Evolutionary conservation across 108 stramenopile genomes (phyloP), one percentile per base, ranked within the genome.

Genomic region (Chaetoceros tenuissimus): DNA sequence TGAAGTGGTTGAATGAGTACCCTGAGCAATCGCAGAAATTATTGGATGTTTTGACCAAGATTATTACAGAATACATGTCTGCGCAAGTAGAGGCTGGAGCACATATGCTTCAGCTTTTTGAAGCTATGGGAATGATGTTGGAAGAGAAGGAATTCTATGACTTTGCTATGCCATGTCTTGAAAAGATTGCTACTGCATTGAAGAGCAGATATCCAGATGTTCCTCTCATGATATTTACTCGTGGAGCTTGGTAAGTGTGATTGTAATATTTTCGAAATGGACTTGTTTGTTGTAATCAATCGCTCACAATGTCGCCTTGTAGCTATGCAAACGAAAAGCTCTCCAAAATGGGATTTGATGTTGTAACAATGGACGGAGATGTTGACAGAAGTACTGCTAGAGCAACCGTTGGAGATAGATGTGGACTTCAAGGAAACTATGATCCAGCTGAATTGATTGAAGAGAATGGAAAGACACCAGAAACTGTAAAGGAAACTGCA

Each of bases 81-180:
- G 85, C 81, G 1, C 96, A 97, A 72, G 89, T 94, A 5, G 91
- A 94, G 52, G 77, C 72, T 29, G 94, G 96, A 18, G 87, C 86
- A 0, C 89, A 95, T 60, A 89, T 87, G 82, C 64, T 90, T 5
- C 93, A 94, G 62, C 64, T 97, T 17, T 97, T 97, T 64, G 96
- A 97, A 66, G 96, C 96, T 50, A 95, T 97, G 96, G 96, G 96
- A 44, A 92, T 89, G 79, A 93, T 94, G 87, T 76, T 82, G 72
- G 82, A 82, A 51, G 85, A 82, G 48, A 69, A 58, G 3, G 73
- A 94, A 26, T 97, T 97, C 59, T 53, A 80, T 18, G 79, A 78
- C 21, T 80, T 75, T 63, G 94, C 94, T 40, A 60, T 94, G 72
- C 96, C 96, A 7, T 87, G 84, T 62, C 72, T 96, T 34, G 52